These are phyloP conservation scores for Leucocoprinus birnbaumii DNA, from an alignment of 768 basidiomycete species.

Conservation along the genomic window DNA sequence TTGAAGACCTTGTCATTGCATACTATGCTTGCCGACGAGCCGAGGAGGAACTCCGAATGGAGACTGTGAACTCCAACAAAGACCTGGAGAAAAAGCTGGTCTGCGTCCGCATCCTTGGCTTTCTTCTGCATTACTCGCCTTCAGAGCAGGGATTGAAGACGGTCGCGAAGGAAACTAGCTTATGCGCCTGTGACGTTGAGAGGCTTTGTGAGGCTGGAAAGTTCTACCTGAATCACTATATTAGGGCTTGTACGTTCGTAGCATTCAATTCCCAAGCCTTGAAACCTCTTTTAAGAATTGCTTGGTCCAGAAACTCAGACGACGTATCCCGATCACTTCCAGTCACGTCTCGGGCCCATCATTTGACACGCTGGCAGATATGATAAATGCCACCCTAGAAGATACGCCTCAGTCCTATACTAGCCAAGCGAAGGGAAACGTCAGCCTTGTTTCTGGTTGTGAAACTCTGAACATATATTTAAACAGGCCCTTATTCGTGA, in stretches of 20 bases:
- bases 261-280: conserved; percentile 2
- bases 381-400: conserved; percentile 17
- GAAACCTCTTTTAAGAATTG: conserved; percentile 10
- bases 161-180: conserved; percentile 16
- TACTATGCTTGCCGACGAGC: conserved; percentile 17
- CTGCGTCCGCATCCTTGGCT: conserved; percentile 22
- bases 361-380: conserved; percentile 20
- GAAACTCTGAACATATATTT: conserved; percentile 1
- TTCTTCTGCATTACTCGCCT: conserved; percentile 19
- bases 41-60: conserved; percentile 17
- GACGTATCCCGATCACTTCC: conserved; percentile 16
- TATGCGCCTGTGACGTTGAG: conserved; percentile 1
- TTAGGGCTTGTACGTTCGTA: conserved; percentile 23
- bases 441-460: neutral
- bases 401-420: conserved; percentile 16
- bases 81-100: conserved; percentile 17
- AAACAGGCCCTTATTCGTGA: conserved; percentile 33
- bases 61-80: conserved; percentile 8
- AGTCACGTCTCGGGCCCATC: conserved; percentile 20
- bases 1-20: conserved; percentile 14
- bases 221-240: conserved; percentile 24
- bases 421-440: conserved; percentile 16
- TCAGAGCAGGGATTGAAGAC: conserved; percentile 13
- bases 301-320: conserved; percentile 17
- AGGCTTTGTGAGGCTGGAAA: conserved; percentile 20